A percentile compares a stretch with the other conserved stretches of the same genome.
Conservation (phyloP, 371 early-diverging fungal species). For the Apophysomyces elegans region DNA sequence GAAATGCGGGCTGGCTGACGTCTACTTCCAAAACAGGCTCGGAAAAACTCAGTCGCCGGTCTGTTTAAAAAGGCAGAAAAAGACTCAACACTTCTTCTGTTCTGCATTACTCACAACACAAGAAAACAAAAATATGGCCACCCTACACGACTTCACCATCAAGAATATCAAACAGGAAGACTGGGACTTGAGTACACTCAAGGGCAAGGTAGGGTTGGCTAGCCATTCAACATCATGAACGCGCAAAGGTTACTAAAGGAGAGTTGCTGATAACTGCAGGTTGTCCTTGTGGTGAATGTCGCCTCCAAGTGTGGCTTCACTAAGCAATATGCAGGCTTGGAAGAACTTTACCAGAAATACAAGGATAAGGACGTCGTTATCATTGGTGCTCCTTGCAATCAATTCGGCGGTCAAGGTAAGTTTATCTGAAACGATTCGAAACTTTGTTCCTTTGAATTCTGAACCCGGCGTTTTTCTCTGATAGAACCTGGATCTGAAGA, state of each 20-base stretch:
- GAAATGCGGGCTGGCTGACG: background rate
- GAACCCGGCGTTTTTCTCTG: too few relatives aligned
- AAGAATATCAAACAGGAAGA: conserved; percentile 48
- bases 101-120: background rate
- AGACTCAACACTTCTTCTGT: background rate
- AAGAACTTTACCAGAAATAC: conserved; percentile 81
- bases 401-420: conserved; percentile 83
- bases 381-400: conserved; percentile 91
- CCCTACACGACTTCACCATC: conserved; percentile 44
- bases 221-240: background rate
- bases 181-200: conserved; percentile 42
- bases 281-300: conserved; percentile 91
- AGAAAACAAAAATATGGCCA: conserved; percentile 4
- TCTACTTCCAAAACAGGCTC: background rate
- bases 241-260: too few relatives aligned
- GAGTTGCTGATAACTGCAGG: conserved; percentile 39
- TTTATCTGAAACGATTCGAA: background rate
- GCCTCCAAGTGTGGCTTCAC: conserved; percentile 97
- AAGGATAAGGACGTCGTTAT: conserved; percentile 76
- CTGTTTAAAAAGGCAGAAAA: background rate
- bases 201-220: conserved; percentile 38
- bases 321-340: conserved; percentile 83
- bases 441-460: background rate
- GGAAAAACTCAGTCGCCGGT: background rate
- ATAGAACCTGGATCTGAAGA: too few relatives aligned